Evolutionary conservation across 164 flowering plant genomes (phyloP), one percentile per base, ranked within the genome.

Genomic region (Magnolia kwangsiensis): DNA sequence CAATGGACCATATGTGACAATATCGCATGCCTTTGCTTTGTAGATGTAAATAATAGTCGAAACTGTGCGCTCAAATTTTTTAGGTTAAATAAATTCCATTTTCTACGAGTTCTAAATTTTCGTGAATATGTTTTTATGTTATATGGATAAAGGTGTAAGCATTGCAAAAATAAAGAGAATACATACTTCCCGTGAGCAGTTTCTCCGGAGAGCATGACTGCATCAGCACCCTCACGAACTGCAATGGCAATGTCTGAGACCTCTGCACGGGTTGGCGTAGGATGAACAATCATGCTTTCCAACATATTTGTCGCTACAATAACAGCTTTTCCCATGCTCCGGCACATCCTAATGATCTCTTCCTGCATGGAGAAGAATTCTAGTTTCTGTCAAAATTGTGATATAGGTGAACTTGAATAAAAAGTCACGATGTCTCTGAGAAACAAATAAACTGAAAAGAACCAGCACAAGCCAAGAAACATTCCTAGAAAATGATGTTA

Each of bases 171-270:
- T 37, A 37, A 55, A 55, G 18, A 11, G 18, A 55, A 55, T 61
- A 77, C 98, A 82, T 83, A 93, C 98, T 93, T 93, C 77, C 98
- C 98, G 77, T 93, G 93, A 72, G 98, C 97, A 77, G 97, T 90
- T 85, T 93, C 97, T 74, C 97, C 97, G 73, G 97, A 93, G 59
- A 93, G 96, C 98, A 93, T 93, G 76, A 93, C 87, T 50, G 96
- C 94, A 88, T 93, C 98, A 84, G 98, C 89, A 65, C 98, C 93
- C 80, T 93, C 96, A 75, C 92, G 85, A 63, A 93, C 96, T 71
- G 98, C 98, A 76, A 90, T 91, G 27, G 97, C 95, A 82, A 93
- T 93, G 81, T 93, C 97, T 0, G 97, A 91, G 18, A 93, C 97
- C 83, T 93, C 97, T 20, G 98, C 98, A 77, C 98, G 84, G 63